Evolutionary conservation across 805 yeast genomes (phyloP).

Genomic region (Nakazawaea ambrosiae): DNA sequence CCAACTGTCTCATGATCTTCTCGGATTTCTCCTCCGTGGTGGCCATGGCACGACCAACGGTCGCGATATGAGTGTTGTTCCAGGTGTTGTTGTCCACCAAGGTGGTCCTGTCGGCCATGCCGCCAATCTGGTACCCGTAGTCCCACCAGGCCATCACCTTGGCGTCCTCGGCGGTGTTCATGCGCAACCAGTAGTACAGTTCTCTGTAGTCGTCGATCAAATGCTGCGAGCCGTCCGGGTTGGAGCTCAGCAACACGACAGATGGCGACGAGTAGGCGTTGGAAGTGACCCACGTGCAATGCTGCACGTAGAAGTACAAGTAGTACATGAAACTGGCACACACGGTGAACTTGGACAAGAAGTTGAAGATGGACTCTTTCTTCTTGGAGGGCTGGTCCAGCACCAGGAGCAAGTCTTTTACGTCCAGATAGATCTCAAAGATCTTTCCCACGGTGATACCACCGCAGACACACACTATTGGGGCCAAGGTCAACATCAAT

Average conservation of each 20-base stretch:
- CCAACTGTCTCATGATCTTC: conserved; percentile 81
- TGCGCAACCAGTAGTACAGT: conserved; percentile 97
- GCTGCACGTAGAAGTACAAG: conserved; percentile 76
- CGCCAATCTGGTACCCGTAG: conserved; percentile 99
- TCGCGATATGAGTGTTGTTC: conserved; percentile 99
- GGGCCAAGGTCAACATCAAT: conserved; percentile 93
- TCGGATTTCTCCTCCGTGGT: conserved; percentile 84
- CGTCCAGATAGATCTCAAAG: conserved; percentile 73
- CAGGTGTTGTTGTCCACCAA: conserved; percentile 98
- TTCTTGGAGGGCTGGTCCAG: conserved; percentile 15
- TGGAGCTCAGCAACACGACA: conserved; percentile 80
- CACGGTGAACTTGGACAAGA: conserved; percentile 56
- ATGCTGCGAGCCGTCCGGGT: conserved; percentile 78
- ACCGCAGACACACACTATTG: conserved; percentile 88
- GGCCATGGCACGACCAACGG: conserved; percentile 97
- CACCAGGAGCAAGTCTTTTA: conserved; percentile 23
- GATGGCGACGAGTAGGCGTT: conserved; percentile 97
- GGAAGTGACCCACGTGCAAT: conserved; percentile 96
- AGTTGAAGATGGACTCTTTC: conserved; percentile 20
- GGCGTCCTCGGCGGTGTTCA: conserved; percentile 96
- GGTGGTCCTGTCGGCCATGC: conserved; percentile 99
- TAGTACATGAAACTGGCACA: conserved; percentile 64
- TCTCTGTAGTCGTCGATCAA: conserved; percentile 96
- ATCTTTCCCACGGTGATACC: conserved; percentile 84
- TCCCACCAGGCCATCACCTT: conserved; percentile 99